These are phyloP conservation scores for Cadophora luteo-olivacea DNA, from an alignment of 2,329 filamentous ascomycete species.

Conservation along the genomic window DNA sequence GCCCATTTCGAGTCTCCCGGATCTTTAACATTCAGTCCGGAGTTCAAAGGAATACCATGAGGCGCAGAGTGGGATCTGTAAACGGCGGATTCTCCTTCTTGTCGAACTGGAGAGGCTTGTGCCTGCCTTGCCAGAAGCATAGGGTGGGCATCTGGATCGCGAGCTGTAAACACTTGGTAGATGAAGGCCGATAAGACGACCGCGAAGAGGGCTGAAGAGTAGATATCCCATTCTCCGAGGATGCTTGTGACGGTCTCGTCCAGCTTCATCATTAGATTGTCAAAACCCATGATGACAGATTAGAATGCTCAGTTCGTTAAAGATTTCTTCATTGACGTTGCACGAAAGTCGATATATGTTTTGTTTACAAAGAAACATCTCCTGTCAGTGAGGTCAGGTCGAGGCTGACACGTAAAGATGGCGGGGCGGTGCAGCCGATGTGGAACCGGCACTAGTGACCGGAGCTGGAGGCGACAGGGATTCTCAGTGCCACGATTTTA, in stretches of 20 bases:
- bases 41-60: conserved; percentile 80
- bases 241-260: conserved; percentile 74
- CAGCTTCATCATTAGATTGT: conserved; percentile 67
- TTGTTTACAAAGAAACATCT: not conserved
- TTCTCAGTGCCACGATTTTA: conserved; percentile 22
- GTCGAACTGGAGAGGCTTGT: conserved; percentile 76
- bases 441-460: conserved; percentile 15
- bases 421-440: conserved; percentile 13
- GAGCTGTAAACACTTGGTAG: conserved; percentile 72
- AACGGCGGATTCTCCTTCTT: conserved; percentile 83
- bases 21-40: conserved; percentile 83
- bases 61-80: conserved; percentile 87
- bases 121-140: conserved; percentile 89
- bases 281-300: conserved; percentile 42
- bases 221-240: conserved; percentile 81
- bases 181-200: conserved; percentile 70
- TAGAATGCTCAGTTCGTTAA: not conserved
- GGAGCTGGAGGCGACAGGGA: conserved; percentile 4
- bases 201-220: conserved; percentile 75
- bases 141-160: conserved; percentile 90
- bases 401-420: conserved; percentile 28
- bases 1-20: conserved; percentile 82
- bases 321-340: not conserved
- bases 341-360: not conserved
- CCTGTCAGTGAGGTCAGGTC: not conserved